phyloP scores from a whole-genome alignment of 768 basidiomycete genomes.

The Galerina sulciceps region DNA sequence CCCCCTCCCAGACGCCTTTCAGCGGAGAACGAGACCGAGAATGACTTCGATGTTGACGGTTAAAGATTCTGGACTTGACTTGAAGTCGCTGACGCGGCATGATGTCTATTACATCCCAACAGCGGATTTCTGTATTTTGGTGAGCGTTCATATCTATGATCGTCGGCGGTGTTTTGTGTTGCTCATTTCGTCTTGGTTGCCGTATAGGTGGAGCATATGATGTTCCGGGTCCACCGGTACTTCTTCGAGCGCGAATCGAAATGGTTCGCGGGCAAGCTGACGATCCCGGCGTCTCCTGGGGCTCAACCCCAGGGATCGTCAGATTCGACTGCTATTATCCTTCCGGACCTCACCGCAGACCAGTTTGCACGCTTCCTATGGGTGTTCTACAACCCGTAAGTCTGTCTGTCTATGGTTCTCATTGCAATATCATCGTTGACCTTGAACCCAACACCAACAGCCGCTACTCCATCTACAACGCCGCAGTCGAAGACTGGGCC shows the following conservation, averaged over 20 bases:
- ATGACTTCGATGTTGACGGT: slow-evolving; percentile 6
- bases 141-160: slow-evolving; percentile 31
- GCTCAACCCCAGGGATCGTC: slow-evolving; percentile 36
- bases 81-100: slow-evolving; percentile 29
- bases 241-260: slow-evolving; percentile 68
- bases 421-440: neutral
- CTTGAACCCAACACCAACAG: slow-evolving; percentile 31
- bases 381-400: slow-evolving; percentile 61
- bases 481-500: slow-evolving; percentile 54
- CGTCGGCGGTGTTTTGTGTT: neutral
- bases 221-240: slow-evolving; percentile 62
- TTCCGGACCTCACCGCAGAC: slow-evolving; percentile 35
- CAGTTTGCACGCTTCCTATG: slow-evolving; percentile 55
- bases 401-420: slow-evolving; percentile 14
- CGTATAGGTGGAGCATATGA: slow-evolving; percentile 55
- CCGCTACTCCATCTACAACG: slow-evolving; percentile 58
- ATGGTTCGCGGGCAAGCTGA: slow-evolving; percentile 44
- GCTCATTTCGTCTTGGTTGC: neutral
- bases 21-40: no score
- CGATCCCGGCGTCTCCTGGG: slow-evolving; percentile 32
- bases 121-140: slow-evolving; percentile 59
- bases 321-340: slow-evolving; percentile 45
- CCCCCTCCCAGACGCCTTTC: neutral
- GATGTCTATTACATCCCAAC: slow-evolving; percentile 53
- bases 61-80: slow-evolving; percentile 19